These are phyloP conservation scores for Mycena chlorophos DNA, from an alignment of 768 basidiomycete genomes.

Conservation along the genomic window DNA sequence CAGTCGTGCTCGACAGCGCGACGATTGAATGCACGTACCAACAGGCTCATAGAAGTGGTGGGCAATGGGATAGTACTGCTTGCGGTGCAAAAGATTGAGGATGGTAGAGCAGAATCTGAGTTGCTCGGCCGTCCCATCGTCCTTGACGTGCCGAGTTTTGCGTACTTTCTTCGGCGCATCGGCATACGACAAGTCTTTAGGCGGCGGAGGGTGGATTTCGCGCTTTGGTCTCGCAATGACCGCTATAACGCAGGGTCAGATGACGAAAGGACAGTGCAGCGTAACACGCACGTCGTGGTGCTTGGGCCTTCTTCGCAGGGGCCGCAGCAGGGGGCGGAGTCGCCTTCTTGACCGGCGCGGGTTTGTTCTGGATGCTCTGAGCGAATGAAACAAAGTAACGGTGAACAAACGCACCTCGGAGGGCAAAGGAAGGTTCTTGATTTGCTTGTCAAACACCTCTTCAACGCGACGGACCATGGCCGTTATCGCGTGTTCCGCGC, in stretches of 20 bases:
- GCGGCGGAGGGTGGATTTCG: constrained; percentile 94
- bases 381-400: constrained; percentile 1
- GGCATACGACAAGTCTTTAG: constrained; percentile 85
- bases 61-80: constrained; percentile 72
- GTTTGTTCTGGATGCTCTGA: constrained; percentile 33
- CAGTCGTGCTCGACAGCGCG: constrained; percentile 6
- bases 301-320: constrained; percentile 45
- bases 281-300: constrained; percentile 75
- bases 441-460: constrained; percentile 83
- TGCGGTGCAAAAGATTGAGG: constrained; percentile 72
- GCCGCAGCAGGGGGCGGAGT: constrained; percentile 49
- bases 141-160: constrained; percentile 59
- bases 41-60: constrained; percentile 93
- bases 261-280: constrained; percentile 76
- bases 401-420: constrained; percentile 60
- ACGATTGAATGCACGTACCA: constrained; percentile 48
- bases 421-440: constrained; percentile 77
- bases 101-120: constrained; percentile 80
- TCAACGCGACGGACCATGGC: constrained; percentile 81
- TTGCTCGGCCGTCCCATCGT: constrained; percentile 77
- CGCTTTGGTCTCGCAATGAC: constrained; percentile 84
- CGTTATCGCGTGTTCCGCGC: constrained; percentile 79
- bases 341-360: constrained; percentile 46
- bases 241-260: constrained; percentile 69
- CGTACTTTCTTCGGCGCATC: constrained; percentile 72